Conservation (phyloP, 495 filamentous ascomycete genomes). For the Xylaria intraflava region DNA sequence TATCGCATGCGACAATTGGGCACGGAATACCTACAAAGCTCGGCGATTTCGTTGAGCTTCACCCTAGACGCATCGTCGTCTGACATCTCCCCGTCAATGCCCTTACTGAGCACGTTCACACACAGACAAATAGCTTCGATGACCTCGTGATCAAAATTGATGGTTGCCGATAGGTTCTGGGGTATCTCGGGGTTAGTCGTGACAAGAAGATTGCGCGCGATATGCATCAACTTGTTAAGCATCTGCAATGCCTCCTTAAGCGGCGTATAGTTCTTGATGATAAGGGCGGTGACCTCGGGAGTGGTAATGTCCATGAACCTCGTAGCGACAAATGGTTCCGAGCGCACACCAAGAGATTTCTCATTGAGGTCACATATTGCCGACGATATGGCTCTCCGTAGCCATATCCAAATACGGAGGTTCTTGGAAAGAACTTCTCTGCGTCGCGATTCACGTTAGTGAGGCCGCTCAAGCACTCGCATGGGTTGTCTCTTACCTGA, state of each 20-base stretch:
- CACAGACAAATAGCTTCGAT: constrained; percentile 75
- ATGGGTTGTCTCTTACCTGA: constrained; percentile 35
- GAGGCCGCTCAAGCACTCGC: constrained; percentile 32
- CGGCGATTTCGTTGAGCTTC: constrained; percentile 48
- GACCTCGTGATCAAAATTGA: constrained; percentile 74
- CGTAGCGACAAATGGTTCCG: constrained; percentile 29
- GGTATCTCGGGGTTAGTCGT: constrained; percentile 64
- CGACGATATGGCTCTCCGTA: constrained; percentile 39
- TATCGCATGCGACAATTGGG: too few species aligned
- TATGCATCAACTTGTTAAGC: constrained; percentile 76
- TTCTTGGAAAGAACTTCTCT: constrained; percentile 51
- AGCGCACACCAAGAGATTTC: constrained; percentile 49
- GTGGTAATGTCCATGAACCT: constrained; percentile 47
- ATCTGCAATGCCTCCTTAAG: constrained; percentile 77
- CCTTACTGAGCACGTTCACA: constrained; percentile 80
- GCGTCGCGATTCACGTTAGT: constrained; percentile 23
- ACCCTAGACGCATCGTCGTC: constrained; percentile 54
- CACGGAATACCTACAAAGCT: constrained; percentile 38
- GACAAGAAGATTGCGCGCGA: constrained; percentile 77
- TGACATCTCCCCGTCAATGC: constrained; percentile 74
- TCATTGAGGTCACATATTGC: constrained; percentile 56
- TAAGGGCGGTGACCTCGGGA: constrained; percentile 60
- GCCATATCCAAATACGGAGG: constrained; percentile 64
- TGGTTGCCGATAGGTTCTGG: constrained; percentile 78
- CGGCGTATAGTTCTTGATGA: constrained; percentile 66